Conservation (phyloP, 371 early-diverging fungal genomes). For the Syncephalis fuscata region DNA sequence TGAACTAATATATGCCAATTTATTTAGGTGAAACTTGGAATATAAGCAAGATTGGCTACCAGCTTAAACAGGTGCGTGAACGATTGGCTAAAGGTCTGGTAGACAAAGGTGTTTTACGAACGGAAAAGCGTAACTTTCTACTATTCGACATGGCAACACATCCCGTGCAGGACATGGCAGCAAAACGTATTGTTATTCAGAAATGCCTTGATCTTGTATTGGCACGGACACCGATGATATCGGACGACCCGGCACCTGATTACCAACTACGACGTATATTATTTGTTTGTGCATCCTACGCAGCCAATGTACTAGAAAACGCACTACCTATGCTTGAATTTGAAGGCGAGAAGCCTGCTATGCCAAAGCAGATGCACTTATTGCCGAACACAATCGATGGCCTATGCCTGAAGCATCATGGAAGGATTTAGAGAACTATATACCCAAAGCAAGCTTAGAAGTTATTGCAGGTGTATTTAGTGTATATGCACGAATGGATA, state of each 20-base stretch:
- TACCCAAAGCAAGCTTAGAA: constrained; percentile 34
- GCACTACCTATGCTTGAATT: constrained; percentile 69
- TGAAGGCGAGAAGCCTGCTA: constrained; percentile 76
- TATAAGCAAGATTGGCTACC: constrained; percentile 87
- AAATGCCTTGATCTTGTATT: constrained; percentile 31
- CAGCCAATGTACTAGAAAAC: constrained; percentile 91
- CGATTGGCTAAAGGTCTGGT: constrained; percentile 91
- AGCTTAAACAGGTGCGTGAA: constrained; percentile 93
- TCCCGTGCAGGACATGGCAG: constrained; percentile 67
- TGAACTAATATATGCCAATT: not conserved
- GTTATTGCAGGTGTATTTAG: constrained; percentile 58
- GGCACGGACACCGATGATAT: constrained; percentile 20
- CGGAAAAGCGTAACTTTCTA: constrained; percentile 86
- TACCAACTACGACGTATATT: constrained; percentile 53
- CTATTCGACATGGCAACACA: constrained; percentile 94
- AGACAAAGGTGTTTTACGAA: constrained; percentile 92
- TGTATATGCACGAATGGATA: constrained; percentile 81
- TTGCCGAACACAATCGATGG: constrained; percentile 70
- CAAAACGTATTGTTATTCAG: constrained; percentile 72
- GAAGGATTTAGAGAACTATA: not conserved
- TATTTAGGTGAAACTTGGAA: constrained; percentile 92
- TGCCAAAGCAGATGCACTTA: constrained; percentile 69
- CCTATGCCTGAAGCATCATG: constrained; percentile 28
- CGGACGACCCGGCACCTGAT: constrained; percentile 18
- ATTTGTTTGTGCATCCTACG: constrained; percentile 89